These are phyloP conservation scores for Epichloe baconii DNA, from an alignment of 2,329 filamentous ascomycete species.

Conservation along the genomic window DNA sequence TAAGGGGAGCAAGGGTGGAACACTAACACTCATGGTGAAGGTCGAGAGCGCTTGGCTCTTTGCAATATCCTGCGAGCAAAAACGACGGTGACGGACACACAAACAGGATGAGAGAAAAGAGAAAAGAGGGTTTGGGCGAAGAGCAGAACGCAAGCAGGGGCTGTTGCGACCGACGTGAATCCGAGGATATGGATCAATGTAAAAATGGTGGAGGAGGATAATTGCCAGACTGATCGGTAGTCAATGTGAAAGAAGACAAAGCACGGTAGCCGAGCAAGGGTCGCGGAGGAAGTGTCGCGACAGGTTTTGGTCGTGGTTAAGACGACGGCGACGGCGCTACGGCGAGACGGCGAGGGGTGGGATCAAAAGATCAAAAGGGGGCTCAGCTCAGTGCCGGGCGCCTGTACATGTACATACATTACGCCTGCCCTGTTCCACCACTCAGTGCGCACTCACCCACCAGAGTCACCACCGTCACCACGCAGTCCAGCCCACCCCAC, in stretches of 20 bases:
- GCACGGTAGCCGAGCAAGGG: constrained; percentile 1
- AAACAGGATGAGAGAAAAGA: background rate
- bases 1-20: constrained; percentile 11
- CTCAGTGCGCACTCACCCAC: background rate
- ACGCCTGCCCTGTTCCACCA: background rate
- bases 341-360: background rate
- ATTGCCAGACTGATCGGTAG: background rate
- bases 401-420: too few relatives aligned
- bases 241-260: constrained; percentile 3
- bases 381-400: background rate
- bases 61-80: background rate
- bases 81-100: background rate
- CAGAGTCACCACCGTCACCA: too few relatives aligned
- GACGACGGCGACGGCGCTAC: background rate
- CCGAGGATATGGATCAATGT: background rate
- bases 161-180: background rate
- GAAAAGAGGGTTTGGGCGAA: background rate
- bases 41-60: constrained; percentile 6
- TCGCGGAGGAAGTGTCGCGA: background rate
- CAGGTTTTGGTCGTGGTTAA: background rate
- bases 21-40: constrained; percentile 17
- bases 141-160: background rate
- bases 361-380: background rate
- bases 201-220: background rate
- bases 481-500: too few relatives aligned